phyloP scores from a whole-genome alignment of 1,284 basidiomycete genomes.

The Papiliotrema laurentii region DNA sequence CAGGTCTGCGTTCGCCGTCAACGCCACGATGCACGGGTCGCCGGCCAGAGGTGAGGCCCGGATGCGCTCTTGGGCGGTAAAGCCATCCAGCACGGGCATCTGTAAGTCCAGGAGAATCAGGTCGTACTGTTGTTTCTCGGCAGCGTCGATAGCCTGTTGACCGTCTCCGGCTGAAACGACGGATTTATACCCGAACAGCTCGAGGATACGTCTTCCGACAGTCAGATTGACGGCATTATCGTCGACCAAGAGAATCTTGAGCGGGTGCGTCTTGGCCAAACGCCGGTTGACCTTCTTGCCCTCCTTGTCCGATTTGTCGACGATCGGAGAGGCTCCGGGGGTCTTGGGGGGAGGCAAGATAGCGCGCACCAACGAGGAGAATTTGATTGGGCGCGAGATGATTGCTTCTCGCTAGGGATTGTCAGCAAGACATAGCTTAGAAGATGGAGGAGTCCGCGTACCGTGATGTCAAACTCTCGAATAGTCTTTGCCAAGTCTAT shows the following conservation, averaged over 20 bases:
- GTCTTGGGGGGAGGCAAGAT: slow-evolving; percentile 12
- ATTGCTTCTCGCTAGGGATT: slow-evolving; percentile 25
- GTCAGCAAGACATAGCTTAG: not conserved
- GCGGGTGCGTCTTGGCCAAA: slow-evolving; percentile 18
- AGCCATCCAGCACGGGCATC: slow-evolving; percentile 44
- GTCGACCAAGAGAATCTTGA: slow-evolving; percentile 42
- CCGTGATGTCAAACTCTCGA: slow-evolving; percentile 14
- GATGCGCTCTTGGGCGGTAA: slow-evolving; percentile 28
- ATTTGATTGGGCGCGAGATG: slow-evolving; percentile 40
- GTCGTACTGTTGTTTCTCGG: slow-evolving; percentile 34
- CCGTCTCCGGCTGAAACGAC: slow-evolving; percentile 36
- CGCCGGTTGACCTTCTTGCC: slow-evolving; percentile 7
- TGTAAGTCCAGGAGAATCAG: slow-evolving; percentile 43
- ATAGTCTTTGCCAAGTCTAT: slow-evolving; percentile 27
- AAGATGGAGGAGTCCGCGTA: slow-evolving; percentile 3
- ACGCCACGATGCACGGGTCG: slow-evolving; percentile 35
- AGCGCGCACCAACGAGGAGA: slow-evolving; percentile 24
- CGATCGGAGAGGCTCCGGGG: not conserved
- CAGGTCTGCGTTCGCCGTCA: slow-evolving; percentile 44
- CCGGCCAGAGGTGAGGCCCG: slow-evolving; percentile 26
- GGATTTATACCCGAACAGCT: slow-evolving; percentile 39
- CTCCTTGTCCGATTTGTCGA: slow-evolving; percentile 1
- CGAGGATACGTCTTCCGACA: slow-evolving; percentile 37
- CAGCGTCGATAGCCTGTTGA: slow-evolving; percentile 32
- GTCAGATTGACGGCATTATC: slow-evolving; percentile 42